These are phyloP conservation scores for Iberis pinnata DNA, from an alignment of 345 rosid genomes.

Conservation along the genomic window DNA sequence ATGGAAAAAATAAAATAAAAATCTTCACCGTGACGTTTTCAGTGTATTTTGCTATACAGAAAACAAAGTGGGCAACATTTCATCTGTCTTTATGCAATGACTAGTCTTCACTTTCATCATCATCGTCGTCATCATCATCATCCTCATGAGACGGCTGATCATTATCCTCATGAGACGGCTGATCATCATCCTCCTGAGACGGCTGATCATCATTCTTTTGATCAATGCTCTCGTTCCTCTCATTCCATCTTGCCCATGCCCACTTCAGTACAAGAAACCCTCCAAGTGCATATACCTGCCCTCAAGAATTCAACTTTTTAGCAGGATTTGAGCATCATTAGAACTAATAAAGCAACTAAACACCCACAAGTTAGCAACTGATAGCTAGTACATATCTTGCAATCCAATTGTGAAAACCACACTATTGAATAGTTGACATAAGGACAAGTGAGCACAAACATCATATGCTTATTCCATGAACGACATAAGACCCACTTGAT, in stretches of 20 bases:
- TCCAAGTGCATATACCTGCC: constrained; percentile 75
- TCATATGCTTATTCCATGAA: no score
- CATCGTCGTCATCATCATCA: constrained; percentile 28
- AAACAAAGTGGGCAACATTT: constrained; percentile 13
- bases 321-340: constrained; percentile 9
- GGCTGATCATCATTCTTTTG: constrained; percentile 32
- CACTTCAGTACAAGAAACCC: constrained; percentile 72
- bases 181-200: constrained; percentile 21
- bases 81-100: constrained; percentile 10
- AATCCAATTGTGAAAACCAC: no score
- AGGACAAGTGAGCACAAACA: no score
- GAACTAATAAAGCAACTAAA: not conserved
- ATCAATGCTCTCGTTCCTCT: constrained; percentile 55
- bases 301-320: constrained; percentile 1
- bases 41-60: constrained; percentile 29
- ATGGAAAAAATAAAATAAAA: constrained; percentile 16
- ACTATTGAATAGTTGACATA: no score
- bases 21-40: no score
- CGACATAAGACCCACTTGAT: no score
- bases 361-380: no score
- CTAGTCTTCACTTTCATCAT: constrained; percentile 20
- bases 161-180: constrained; percentile 11
- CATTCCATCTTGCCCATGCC: constrained; percentile 87
- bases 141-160: constrained; percentile 18
- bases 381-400: no score